Evolutionary conservation across 768 basidiomycete genomes (phyloP), one percentile per base, ranked within the genome.

Genomic region (Crucibulum laeve): DNA sequence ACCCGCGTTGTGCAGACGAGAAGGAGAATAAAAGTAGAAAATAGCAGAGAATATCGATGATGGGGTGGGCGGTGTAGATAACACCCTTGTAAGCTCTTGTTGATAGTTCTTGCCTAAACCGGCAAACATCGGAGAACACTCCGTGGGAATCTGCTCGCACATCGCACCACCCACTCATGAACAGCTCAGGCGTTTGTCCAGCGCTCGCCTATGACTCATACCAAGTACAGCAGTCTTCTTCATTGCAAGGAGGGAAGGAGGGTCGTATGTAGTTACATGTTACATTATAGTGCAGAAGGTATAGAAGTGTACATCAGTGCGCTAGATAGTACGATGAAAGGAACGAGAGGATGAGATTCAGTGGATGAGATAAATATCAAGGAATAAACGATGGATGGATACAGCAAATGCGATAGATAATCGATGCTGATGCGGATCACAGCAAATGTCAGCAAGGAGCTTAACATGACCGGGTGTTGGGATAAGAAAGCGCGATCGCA

Each of bases 61-160:
- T 64, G 63, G 68, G 65, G 68, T 64, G 63, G 69, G 68, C 68
- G 61, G 66, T 69, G 62, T 60, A 67, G 68, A 72, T 69, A 69
- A 68, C 67, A n/a, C n/a, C n/a, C n/a, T n/a, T n/a, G n/a, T n/a
- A n/a, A 60, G 53, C 55, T 48, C 49, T 58, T 61, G 54, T 56
- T 62, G 59, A 61, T n/a, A n/a, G n/a, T n/a, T n/a, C n/a, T n/a
- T 59, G 53, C 62, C 61, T 58, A 70, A 67, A 63, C 61, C 61
- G 66, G 70, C 63, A 64, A 65, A 59, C 61, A 52, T 62, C 62
- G 64, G 40, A 42, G 61, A 61, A 36, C 36, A 46, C 47, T 38
- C 46, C 69, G 71, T 70, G 68, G 60, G 69, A 70, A 69, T 35
- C 36, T 52, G 28, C 33, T 42, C 52, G 54, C 54, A 56, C 53